A percentile compares a stretch with the other conserved stretches of the same genome.
These are phyloP conservation scores for Kwoniella heveanensis DNA, from an alignment of 768 basidiomycete species.

Conservation along the genomic window DNA sequence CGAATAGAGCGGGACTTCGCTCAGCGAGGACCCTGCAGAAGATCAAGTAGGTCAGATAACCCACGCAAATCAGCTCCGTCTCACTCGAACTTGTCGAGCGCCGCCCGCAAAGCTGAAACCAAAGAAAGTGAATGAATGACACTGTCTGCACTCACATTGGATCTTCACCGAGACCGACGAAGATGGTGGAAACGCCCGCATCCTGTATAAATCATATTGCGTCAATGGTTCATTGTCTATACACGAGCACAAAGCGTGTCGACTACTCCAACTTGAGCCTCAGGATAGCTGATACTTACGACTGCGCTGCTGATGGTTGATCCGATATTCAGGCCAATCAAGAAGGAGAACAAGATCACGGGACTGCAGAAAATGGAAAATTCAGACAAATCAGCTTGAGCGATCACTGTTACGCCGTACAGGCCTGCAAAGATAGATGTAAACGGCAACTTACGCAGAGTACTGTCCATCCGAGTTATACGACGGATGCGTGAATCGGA, in stretches of 20 bases:
- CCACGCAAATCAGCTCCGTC: not conserved
- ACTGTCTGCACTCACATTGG: slow-evolving; percentile 60
- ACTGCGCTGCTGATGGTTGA: slow-evolving; percentile 45
- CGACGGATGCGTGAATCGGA: slow-evolving; percentile 68
- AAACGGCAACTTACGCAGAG: slow-evolving; percentile 59
- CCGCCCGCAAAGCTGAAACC: too few relatives aligned
- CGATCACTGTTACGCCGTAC: too few relatives aligned
- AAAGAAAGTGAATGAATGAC: not conserved
- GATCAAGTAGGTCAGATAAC: not conserved
- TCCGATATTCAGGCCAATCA: slow-evolving; percentile 68
- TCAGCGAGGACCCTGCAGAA: slow-evolving; percentile 66
- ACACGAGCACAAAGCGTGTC: not conserved
- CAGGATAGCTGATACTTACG: slow-evolving; percentile 16
- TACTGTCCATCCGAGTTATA: slow-evolving; percentile 76
- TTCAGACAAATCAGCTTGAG: not conserved
- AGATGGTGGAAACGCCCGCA: slow-evolving; percentile 86
- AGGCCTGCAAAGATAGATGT: not conserved
- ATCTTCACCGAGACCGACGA: slow-evolving; percentile 82
- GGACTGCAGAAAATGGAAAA: slow-evolving; percentile 53
- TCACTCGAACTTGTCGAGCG: too few relatives aligned
- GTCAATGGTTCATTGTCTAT: not conserved
- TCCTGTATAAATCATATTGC: slow-evolving; percentile 58
- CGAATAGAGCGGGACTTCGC: slow-evolving; percentile 72
- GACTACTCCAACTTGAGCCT: not conserved
- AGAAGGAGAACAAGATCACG: slow-evolving; percentile 74